These are phyloP conservation scores for Fusarium domesticum DNA, from an alignment of 2,329 filamentous ascomycete species.

Conservation along the genomic window DNA sequence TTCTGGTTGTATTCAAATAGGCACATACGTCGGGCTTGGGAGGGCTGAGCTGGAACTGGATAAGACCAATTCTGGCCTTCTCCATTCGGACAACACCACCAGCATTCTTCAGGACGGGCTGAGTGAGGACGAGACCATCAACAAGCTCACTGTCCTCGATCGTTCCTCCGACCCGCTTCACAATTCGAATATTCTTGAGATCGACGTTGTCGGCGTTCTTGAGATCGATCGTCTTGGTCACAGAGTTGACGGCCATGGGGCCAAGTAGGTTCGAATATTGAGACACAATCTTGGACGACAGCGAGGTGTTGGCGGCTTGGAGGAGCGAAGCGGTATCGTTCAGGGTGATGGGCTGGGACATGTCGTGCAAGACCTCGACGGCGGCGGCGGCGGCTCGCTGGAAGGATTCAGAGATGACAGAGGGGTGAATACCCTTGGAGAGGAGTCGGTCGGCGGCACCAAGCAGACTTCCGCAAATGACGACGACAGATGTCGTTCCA, in stretches of 20 bases:
- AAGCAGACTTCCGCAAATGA: conserved; percentile 92
- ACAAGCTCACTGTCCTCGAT: conserved; percentile 98
- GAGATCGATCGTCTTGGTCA: conserved; percentile 91
- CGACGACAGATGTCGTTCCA: conserved; percentile 95
- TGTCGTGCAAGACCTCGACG: conserved; percentile 86
- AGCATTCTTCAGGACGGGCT: conserved; percentile 89
- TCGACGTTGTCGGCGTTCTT: conserved; percentile 97
- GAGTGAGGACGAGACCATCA: conserved; percentile 88
- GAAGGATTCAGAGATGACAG: conserved; percentile 96
- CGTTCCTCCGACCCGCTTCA: conserved; percentile 97
- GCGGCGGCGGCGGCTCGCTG: conserved; percentile 88
- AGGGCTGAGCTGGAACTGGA: conserved; percentile 97
- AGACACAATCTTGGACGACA: conserved; percentile 97
- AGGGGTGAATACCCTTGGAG: conserved; percentile 92
- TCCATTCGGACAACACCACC: conserved; percentile 90
- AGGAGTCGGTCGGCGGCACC: conserved; percentile 90
- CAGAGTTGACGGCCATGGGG: conserved; percentile 97
- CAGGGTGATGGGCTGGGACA: conserved; percentile 91
- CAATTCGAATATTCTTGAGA: conserved; percentile 89
- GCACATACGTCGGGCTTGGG: conserved; percentile 86
- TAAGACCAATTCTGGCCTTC: conserved; percentile 94
- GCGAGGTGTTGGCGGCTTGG: conserved; percentile 93
- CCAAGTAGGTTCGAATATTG: conserved; percentile 93
- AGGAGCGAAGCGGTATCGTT: conserved; percentile 85
- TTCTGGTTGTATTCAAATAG: neutral